Evolutionary conservation across 179 eudicot genomes (phyloP).

Genomic region (Monotropa hypopitys): DNA sequence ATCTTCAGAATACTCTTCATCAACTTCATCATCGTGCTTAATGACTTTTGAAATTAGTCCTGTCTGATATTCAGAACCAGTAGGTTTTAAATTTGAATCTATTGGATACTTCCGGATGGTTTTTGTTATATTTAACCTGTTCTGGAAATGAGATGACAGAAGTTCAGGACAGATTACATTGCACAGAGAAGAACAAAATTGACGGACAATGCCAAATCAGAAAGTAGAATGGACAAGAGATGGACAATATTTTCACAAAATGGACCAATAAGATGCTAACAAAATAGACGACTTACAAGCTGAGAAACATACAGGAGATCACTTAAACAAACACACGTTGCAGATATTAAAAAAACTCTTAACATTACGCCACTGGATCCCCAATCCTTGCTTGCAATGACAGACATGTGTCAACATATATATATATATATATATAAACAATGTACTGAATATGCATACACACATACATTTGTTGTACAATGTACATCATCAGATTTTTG

Average conservation of each 20-base stretch:
- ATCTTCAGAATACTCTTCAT: constrained; percentile 70
- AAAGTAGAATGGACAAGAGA: background rate
- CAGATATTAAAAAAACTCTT: background rate
- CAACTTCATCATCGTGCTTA: constrained; percentile 80
- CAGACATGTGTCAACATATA: background rate
- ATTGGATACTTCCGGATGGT: constrained; percentile 79
- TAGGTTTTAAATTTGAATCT: constrained; percentile 48
- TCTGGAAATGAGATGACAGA: constrained; percentile 45
- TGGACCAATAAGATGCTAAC: background rate
- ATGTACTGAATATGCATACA: background rate
- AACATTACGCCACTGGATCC: no score
- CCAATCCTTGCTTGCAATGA: no score
- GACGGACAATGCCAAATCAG: background rate
- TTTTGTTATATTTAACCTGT: constrained; percentile 94
- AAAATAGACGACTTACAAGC: background rate
- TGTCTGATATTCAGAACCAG: constrained; percentile 59
- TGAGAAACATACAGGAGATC: background rate
- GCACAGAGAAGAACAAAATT: background rate
- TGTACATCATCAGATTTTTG: background rate
- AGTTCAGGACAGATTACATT: constrained; percentile 17
- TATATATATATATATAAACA: no score
- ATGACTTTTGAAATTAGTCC: constrained; percentile 33
- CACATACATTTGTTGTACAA: background rate
- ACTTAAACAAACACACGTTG: background rate
- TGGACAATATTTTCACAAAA: background rate